These are phyloP conservation scores for Rubia tinctorum DNA, from an alignment of 305 asterid species.

Conservation along the genomic window DNA sequence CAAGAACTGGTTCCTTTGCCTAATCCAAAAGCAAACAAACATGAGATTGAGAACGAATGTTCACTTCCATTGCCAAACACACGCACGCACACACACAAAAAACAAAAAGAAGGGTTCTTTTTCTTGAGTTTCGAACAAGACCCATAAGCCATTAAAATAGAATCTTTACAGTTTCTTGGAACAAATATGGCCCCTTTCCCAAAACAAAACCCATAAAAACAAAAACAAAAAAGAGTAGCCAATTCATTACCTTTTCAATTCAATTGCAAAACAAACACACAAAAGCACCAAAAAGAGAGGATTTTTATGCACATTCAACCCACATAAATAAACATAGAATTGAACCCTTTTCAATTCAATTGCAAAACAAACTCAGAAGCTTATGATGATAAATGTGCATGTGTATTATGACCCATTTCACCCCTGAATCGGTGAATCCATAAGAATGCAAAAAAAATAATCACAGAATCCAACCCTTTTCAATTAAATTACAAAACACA, in stretches of 20 bases:
- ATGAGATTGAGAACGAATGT: neutral
- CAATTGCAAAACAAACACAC: neutral
- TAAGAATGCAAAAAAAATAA: no score
- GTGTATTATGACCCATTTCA: no score
- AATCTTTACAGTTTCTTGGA: constrained; percentile 13
- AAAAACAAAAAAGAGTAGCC: neutral
- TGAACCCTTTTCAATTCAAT: neutral
- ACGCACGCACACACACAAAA: neutral
- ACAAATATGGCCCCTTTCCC: neutral
- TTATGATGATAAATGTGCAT: neutral
- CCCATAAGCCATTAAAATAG: constrained; percentile 10
- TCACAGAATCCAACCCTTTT: no score
- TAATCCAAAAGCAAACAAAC: constrained; percentile 17
- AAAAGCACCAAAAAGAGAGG: neutral
- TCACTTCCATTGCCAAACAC: neutral
- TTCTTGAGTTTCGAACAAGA: constrained; percentile 18
- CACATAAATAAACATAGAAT: neutral
- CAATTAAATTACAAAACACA: no score
- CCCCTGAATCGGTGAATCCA: no score
- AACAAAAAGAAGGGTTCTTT: neutral
- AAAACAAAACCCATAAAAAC: neutral
- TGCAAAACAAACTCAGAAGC: neutral
- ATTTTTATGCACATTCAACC: neutral
- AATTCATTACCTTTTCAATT: neutral
- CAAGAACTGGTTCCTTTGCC: constrained; percentile 34